Conservation (phyloP, 768 basidiomycete genomes). For the Nidularia sp. region DNA sequence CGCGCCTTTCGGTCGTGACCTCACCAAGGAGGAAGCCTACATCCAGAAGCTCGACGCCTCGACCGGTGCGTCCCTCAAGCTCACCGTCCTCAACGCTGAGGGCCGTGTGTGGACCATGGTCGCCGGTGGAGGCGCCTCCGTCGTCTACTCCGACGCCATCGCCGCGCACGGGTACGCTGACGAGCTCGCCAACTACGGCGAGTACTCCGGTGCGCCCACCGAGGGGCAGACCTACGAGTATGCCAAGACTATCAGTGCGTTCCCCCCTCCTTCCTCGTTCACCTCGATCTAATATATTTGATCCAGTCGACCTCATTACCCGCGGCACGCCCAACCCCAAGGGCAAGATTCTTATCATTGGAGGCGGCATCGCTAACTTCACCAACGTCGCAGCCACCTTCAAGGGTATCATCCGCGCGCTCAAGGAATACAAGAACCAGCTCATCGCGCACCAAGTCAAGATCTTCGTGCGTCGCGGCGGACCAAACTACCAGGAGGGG, state of each 20-base stretch:
- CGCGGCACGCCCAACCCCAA: constrained; percentile 78
- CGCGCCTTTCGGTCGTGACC: constrained; percentile 93
- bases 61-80: constrained; percentile 96
- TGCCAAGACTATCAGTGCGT: constrained; percentile 93
- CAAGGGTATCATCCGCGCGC: constrained; percentile 98
- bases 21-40: constrained; percentile 99
- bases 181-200: constrained; percentile 99
- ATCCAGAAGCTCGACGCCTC: constrained; percentile 97
- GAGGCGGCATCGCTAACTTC: constrained; percentile 99
- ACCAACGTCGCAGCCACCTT: constrained; percentile 99
- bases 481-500: constrained; percentile 97
- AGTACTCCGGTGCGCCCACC: constrained; percentile 97
- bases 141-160: constrained; percentile 75
- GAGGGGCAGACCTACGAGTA: constrained; percentile 99
- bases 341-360: constrained; percentile 99
- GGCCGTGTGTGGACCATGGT: constrained; percentile 99
- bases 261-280: neutral
- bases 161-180: constrained; percentile 93
- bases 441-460: constrained; percentile 83
- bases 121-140: constrained; percentile 84
- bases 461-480: constrained; percentile 97
- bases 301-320: constrained; percentile 83
- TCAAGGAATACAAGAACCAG: constrained; percentile 87
- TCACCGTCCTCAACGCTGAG: constrained; percentile 92
- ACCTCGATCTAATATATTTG: too few species aligned